Percentiles rank a stretch among this genome's conserved stretches.
These are phyloP conservation scores for Phycomyces blakesleeanus DNA, from an alignment of 192 early-diverging fungal species.

Conservation along the genomic window DNA sequence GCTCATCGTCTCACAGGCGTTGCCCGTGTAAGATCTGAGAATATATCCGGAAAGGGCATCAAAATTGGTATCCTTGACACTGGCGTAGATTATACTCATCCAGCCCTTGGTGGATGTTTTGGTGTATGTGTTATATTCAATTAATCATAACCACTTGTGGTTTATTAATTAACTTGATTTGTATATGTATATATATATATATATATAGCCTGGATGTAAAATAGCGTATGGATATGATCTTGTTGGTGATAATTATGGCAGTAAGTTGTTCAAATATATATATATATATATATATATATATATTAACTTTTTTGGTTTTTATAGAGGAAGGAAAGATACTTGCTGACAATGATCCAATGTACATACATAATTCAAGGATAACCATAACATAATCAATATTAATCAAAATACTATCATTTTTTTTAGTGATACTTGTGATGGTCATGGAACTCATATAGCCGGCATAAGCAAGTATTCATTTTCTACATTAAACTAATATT, in stretches of 20 bases:
- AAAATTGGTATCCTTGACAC: conserved; percentile 64
- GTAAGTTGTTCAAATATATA: conserved; percentile 1
- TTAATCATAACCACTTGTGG: too few species aligned
- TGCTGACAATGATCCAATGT: conserved; percentile 21
- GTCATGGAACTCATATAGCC: conserved; percentile 66
- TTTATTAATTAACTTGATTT: neutral
- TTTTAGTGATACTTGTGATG: conserved; percentile 30
- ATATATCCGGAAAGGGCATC: conserved; percentile 53
- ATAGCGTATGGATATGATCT: conserved; percentile 61
- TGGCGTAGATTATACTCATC: conserved; percentile 56
- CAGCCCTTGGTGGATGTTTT: conserved; percentile 61
- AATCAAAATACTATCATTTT: neutral
- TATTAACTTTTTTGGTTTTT: neutral
- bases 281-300: too few species aligned
- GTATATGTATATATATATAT: neutral
- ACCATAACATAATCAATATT: neutral
- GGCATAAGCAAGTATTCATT: conserved; percentile 36
- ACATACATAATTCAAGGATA: neutral
- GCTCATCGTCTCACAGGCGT: conserved; percentile 55
- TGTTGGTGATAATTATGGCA: conserved; percentile 53
- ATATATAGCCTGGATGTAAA: conserved; percentile 37
- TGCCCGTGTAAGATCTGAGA: conserved; percentile 36
- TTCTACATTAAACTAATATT: too few species aligned
- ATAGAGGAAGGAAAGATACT: neutral
- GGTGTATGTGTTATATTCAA: conserved; percentile 24